These are phyloP conservation scores for Saururus chinensis DNA, from an alignment of 164 flowering plant genomes.

Conservation along the genomic window DNA sequence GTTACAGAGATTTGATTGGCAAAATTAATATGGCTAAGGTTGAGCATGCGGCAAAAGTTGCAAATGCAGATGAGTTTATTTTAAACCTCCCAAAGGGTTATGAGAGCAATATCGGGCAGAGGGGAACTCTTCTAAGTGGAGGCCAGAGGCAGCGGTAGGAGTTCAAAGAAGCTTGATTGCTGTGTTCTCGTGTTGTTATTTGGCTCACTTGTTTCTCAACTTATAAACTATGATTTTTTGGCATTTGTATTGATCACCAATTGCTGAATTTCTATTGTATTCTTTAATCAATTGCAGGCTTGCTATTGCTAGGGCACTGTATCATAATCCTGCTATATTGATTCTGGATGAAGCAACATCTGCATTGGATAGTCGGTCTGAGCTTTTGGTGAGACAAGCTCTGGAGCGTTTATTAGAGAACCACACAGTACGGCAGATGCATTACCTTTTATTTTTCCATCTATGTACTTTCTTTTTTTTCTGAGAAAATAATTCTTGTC, in stretches of 20 bases:
- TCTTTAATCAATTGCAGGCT: slow-evolving; percentile 35
- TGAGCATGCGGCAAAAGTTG: slow-evolving; percentile 58
- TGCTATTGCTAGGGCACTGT: slow-evolving; percentile 95
- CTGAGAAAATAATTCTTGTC: not conserved
- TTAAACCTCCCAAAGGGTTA: slow-evolving; percentile 58
- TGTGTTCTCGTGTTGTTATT: not conserved
- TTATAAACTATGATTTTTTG: no score
- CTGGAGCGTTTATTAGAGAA: slow-evolving; percentile 58
- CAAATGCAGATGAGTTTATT: slow-evolving; percentile 91
- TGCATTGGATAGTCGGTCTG: slow-evolving; percentile 85
- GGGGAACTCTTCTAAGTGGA: slow-evolving; percentile 87
- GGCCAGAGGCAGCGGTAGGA: slow-evolving; percentile 93
- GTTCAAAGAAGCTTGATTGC: not conserved
- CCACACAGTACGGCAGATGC: slow-evolving; percentile 54
- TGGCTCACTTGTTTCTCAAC: not conserved
- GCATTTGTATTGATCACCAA: not conserved
- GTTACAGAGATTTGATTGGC: slow-evolving; percentile 63
- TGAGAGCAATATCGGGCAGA: slow-evolving; percentile 66
- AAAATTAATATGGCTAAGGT: slow-evolving; percentile 69
- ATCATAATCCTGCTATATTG: slow-evolving; percentile 77
- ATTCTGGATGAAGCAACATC: slow-evolving; percentile 98
- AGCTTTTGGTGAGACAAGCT: slow-evolving; percentile 85
- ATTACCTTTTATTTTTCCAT: not conserved
- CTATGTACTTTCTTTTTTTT: not conserved
- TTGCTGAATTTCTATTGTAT: not conserved